Base-by-base conservation (phyloP, 2,329 filamentous ascomycete genomes). In the Fulvia fulva region DNA sequence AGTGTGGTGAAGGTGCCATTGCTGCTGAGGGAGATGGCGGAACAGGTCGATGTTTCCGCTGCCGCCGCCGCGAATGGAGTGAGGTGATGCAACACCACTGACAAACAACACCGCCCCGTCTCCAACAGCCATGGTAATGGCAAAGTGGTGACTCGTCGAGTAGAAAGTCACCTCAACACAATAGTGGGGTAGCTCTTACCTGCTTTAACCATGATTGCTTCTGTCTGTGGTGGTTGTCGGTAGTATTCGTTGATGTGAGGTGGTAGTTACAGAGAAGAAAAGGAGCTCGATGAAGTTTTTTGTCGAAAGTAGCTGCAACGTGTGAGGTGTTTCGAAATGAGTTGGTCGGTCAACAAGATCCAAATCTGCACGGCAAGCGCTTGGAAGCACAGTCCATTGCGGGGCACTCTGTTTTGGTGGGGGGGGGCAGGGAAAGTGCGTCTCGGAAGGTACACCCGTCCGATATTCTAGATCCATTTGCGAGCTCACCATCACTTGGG, bases 141-240 rank as follows among this genome's bases (percentile, higher is more conserved):
- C 37, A 21, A 26, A 23, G 11, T 22, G 51, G 12, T 57, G 30
- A 58, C 51, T 56, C 44, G 49, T 54, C 54, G 50, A 59, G 60
- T 46, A 51, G 54, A 54, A 57, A 49, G 28, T 19, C 14, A 14
- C 19, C 25, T 57, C 16, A 41, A 41, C 37, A 41, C 37, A n/a
- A 41, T 19, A 5, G 37, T 4, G 37, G 30, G 44, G 32, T 21
- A 30, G 50, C 41, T 58, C 63, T 47, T 60, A 68, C 66, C 66
- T 52, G 65, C 66, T 58, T 67, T 68, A 63, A 67, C 65, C 68
- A 70, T 71, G 51, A 47, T 47, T 47, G 44, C 44, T 12, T 2
- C 14, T 25, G 22, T 47, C n/a, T 26, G 44, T 25, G 44, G 3
- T 46, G 22, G 5, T 41, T 5, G 23, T 8, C 41, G 50, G 25